Conservation (phyloP, 1,139 yeast genomes). For the Geotrichum australiense region DNA sequence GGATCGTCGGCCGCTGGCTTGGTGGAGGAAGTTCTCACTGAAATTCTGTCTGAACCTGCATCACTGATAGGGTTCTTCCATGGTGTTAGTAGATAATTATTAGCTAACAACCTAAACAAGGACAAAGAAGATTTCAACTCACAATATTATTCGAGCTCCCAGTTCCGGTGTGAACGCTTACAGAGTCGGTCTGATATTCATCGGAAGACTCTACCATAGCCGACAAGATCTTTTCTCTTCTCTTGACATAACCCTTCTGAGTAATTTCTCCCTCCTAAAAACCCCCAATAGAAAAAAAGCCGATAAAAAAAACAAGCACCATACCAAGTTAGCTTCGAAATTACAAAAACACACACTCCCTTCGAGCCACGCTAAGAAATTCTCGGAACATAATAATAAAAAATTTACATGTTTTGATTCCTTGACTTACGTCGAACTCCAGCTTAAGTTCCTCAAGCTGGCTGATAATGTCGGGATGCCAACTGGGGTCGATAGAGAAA, state of each 20-base stretch:
- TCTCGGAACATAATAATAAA: no score
- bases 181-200: slow-evolving; percentile 3
- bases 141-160: slow-evolving; percentile 5
- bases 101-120: not conserved
- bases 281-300: slow-evolving; percentile 3
- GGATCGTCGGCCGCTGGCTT: slow-evolving; percentile 12
- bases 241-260: slow-evolving; percentile 57
- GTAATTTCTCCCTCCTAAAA: slow-evolving; percentile 56
- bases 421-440: slow-evolving; percentile 39
- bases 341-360: no score
- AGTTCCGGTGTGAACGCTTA: slow-evolving; percentile 2
- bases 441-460: slow-evolving; percentile 40
- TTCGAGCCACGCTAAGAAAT: no score
- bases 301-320: not conserved
- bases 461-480: slow-evolving; percentile 34
- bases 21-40: slow-evolving; percentile 13
- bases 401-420: no score
- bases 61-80: slow-evolving; percentile 11
- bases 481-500: slow-evolving; percentile 39
- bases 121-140: not conserved
- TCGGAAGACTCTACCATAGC: slow-evolving; percentile 16
- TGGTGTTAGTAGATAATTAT: not conserved
- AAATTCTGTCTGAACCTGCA: slow-evolving; percentile 10
- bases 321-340: no score
- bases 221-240: slow-evolving; percentile 43